Percentiles rank a stretch among this genome's conserved stretches.
phyloP scores from a whole-genome alignment of 441 rosid species.

The Erodium trifolium region DNA sequence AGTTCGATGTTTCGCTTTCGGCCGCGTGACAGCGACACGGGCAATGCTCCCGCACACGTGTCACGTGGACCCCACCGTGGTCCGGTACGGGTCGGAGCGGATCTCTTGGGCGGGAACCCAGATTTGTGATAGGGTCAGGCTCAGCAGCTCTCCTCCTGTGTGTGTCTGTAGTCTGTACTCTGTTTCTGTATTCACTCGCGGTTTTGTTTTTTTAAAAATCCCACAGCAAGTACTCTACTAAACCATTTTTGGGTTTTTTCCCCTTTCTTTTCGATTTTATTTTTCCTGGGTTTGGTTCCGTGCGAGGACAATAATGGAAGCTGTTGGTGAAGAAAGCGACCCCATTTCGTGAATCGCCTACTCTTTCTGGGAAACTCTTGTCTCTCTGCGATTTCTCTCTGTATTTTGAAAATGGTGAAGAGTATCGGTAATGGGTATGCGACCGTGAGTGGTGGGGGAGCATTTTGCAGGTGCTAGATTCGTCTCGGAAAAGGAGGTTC shows the following conservation, averaged over 20 bases:
- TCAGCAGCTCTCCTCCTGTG: not conserved
- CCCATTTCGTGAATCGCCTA: not conserved
- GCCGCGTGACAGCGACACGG: constrained; percentile 51
- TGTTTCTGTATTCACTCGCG: not conserved
- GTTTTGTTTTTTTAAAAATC: not conserved
- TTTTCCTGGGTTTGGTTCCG: not conserved
- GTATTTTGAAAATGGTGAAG: constrained; percentile 8
- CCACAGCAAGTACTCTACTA: not conserved
- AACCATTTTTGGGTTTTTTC: not conserved
- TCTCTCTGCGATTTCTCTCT: constrained; percentile 10
- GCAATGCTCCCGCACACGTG: constrained; percentile 29
- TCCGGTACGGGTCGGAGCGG: constrained; percentile 13
- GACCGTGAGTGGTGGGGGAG: constrained; percentile 2
- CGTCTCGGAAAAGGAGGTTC: constrained; percentile 11
- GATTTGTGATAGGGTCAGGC: constrained; percentile 14
- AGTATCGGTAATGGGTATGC: constrained; percentile 12
- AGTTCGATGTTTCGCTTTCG: constrained; percentile 54
- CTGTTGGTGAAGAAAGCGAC: constrained; percentile 10
- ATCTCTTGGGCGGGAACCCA: constrained; percentile 40
- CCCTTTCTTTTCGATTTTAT: not conserved
- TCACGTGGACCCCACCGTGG: constrained; percentile 25
- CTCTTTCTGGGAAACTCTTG: constrained; percentile 12
- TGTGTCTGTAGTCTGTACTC: not conserved
- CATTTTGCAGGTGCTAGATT: constrained; percentile 21
- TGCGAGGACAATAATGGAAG: constrained; percentile 6